Conservation (phyloP, 805 yeast species). For the Candida cerambycidarum region DNA sequence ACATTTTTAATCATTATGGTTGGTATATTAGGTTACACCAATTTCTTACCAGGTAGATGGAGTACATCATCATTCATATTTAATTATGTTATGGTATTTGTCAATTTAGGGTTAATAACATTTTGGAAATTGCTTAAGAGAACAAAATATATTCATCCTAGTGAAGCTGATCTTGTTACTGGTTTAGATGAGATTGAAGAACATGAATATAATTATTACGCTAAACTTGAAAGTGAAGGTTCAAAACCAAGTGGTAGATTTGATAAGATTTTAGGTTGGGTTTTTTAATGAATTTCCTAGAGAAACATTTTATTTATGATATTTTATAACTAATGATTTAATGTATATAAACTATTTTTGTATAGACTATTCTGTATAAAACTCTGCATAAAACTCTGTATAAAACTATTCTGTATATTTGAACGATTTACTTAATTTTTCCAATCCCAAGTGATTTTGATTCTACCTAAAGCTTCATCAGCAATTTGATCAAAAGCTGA, state of each 20-base stretch:
- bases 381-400: too few relatives aligned
- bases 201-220: constrained; percentile 45
- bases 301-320: neutral
- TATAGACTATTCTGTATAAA: too few relatives aligned
- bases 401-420: neutral
- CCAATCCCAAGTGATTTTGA: constrained; percentile 51
- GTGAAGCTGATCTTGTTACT: constrained; percentile 45
- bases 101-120: constrained; percentile 28
- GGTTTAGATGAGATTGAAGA: constrained; percentile 50
- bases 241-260: constrained; percentile 2
- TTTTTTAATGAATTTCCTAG: too few relatives aligned
- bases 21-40: constrained; percentile 70
- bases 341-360: neutral
- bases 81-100: constrained; percentile 70
- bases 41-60: constrained; percentile 62
- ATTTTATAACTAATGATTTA: neutral
- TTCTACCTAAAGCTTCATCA: constrained; percentile 51
- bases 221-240: constrained; percentile 29
- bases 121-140: constrained; percentile 39
- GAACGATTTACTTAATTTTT: neutral
- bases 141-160: constrained; percentile 40
- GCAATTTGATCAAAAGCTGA: constrained; percentile 55
- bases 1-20: constrained; percentile 35
- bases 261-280: constrained; percentile 19
- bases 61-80: constrained; percentile 59